A percentile compares a stretch with the other conserved stretches of the same genome.
Conservation (phyloP, 495 filamentous ascomycete genomes). For the Oleoguttula mirabilis region DNA sequence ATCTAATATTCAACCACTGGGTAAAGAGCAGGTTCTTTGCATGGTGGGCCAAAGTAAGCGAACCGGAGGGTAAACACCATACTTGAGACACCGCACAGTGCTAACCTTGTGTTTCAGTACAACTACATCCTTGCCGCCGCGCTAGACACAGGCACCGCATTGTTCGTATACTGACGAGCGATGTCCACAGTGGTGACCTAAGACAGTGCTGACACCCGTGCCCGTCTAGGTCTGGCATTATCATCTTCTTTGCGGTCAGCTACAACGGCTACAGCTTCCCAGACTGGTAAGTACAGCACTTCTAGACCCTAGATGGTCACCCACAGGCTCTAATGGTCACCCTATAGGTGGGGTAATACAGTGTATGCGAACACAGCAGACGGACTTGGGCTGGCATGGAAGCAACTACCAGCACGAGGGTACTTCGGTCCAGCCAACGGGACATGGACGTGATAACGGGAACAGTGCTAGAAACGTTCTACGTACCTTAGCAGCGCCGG, state of each 20-base stretch:
- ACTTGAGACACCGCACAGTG: too few species aligned
- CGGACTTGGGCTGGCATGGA: slow-evolving; percentile 1
- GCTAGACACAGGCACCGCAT: slow-evolving; percentile 68
- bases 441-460: slow-evolving; percentile 7
- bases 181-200: too few species aligned
- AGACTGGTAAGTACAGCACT: slow-evolving; percentile 40
- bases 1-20: slow-evolving; percentile 67
- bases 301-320: slow-evolving; percentile 73
- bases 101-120: too few species aligned
- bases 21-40: slow-evolving; percentile 50
- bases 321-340: slow-evolving; percentile 49
- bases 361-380: slow-evolving; percentile 7
- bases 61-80: too few species aligned
- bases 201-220: too few species aligned
- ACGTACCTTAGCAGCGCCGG: too few species aligned
- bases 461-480: too few species aligned
- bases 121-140: slow-evolving; percentile 77
- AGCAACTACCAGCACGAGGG: not conserved
- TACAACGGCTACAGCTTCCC: slow-evolving; percentile 50
- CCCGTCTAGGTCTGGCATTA: slow-evolving; percentile 51
- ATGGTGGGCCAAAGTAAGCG: slow-evolving; percentile 53
- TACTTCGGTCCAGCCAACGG: slow-evolving; percentile 2
- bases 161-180: slow-evolving; percentile 32
- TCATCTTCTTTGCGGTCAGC: slow-evolving; percentile 72
- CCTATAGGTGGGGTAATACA: slow-evolving; percentile 16